Base-by-base conservation (phyloP, 129 eudicot genomes). In the Dittrichia graveolens region DNA sequence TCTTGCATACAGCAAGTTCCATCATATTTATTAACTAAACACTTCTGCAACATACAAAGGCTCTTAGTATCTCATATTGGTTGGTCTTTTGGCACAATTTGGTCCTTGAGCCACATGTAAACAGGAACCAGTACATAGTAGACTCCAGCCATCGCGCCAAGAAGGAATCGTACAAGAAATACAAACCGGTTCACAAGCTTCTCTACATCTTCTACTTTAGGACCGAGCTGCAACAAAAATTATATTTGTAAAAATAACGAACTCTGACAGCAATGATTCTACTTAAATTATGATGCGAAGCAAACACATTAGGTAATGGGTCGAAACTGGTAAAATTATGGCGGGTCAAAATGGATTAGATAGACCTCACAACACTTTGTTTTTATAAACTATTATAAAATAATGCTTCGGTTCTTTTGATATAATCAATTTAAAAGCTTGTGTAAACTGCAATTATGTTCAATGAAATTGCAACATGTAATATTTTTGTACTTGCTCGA, bases 41-140 rank as follows among this genome's bases (percentile, higher is more conserved):
- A 38, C 61, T 19, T 74, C 62, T 35, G 64, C 46, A 9, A 60
- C 67, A 31, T 38, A 56, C 13, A 39, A 2, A 40, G 53, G 3
- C 15, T 63, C 38, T 6, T 19, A 8, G 15, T 18, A 54, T 40
- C 78, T 84, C 71, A 95, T 7, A 95, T 86, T 0, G 97, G 97
- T 69, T 69, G 78, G 59, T 87, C 99, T 81, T 95, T 90, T 0
- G 99, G 99, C 54, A 90, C 94, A 70, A 88, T 74, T 58, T 78
- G 89, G 78, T 95, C 88, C 73, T 95, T 95, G 75, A 95, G 73
- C 99, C 97, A 95, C 99, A 95, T 95, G 83, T 95, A 95, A 45
- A 90, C 78, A 31, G 99, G 99, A 64, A 95, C 94, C 44, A 90
- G 74, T 14, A 95, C 87, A 61, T 69, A 90, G 80, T 88, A 95